Evolutionary conservation across 768 basidiomycete species (phyloP).

Genomic region (Lanmaoa rubissima): DNA sequence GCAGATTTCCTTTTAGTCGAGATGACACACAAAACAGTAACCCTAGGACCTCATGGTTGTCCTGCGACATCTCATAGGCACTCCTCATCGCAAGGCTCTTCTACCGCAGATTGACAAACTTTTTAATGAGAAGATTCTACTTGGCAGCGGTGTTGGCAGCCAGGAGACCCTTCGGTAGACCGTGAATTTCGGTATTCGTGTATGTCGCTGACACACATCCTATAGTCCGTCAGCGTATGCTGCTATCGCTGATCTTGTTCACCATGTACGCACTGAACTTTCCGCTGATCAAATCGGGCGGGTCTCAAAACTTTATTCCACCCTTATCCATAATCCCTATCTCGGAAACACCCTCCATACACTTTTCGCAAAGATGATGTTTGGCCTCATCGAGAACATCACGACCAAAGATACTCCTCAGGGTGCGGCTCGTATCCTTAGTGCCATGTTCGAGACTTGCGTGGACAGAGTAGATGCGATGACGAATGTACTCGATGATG

Average conservation of each 20-base stretch:
- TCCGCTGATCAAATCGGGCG: conserved; percentile 70
- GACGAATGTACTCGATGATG: conserved; percentile 52
- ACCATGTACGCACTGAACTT: conserved; percentile 85
- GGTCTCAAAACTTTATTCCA: conserved; percentile 82
- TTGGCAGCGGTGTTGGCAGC: conserved; percentile 81
- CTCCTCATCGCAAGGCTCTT: conserved; percentile 73
- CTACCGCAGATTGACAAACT: conserved; percentile 85
- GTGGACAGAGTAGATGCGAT: conserved; percentile 84
- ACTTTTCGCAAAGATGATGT: conserved; percentile 89
- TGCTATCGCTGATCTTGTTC: conserved; percentile 89
- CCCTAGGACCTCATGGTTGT: conserved; percentile 87
- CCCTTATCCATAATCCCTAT: conserved; percentile 85
- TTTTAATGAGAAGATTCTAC: conserved; percentile 84
- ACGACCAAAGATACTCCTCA: conserved; percentile 68
- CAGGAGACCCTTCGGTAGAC: conserved; percentile 80
- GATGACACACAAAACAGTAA: neutral
- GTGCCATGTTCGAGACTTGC: conserved; percentile 76
- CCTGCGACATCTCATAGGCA: conserved; percentile 83
- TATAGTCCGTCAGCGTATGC: conserved; percentile 76
- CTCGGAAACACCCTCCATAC: conserved; percentile 81
- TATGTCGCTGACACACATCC: conserved; percentile 4
- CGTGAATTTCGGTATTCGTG: neutral
- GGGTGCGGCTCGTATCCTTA: conserved; percentile 67
- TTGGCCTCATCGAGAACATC: conserved; percentile 83
- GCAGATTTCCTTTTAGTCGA: neutral